Evolutionary conservation across 345 rosid species (phyloP), one percentile per base, ranked within the genome.

Genomic region (Camelina laxa): DNA sequence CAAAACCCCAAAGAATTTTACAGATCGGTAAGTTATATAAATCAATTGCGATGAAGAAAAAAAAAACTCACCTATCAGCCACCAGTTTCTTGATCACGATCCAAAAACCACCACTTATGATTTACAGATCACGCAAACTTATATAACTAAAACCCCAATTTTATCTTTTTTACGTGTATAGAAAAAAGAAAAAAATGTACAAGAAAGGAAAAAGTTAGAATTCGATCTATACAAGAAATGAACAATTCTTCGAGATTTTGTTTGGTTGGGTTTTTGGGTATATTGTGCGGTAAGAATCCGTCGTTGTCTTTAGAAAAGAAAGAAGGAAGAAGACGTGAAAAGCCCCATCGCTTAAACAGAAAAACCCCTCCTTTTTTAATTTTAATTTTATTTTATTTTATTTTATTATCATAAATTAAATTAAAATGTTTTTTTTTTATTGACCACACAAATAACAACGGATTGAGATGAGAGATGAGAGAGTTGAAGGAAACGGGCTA

Each of bases 361-460:
- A 39, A 39, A 70, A 38, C 12, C 41, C 20, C 17, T 49, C n/a
- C n/a, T 56, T 64, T 54, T 64, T 31, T 6, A 31, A n/a, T n/a
- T n/a, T n/a, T n/a, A n/a, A n/a, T n/a, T 31, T 31, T 31, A 4
- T 27, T 27, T 27, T n/a, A n/a, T 4, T 27, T 27, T 27, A 27
- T 69, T 9, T 62, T 30, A 38, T 56, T 64, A 56, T 57, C 45
- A 19, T 42, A 27, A 75, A 60, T 17, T 33, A 33, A 55, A 6
- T n/a, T 1, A 57, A 49, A 48, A 24, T 3, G 10, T 0, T 7
- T 6, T 6, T 7, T 21, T 56, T 21, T 35, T 65, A 65, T 58
- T 65, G 73, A 65, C 77, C 81, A 77, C 81, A 77, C 62, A 76
- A 76, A 61, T 41, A 35, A 48, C 76, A 38, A 61, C 31, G 69